A percentile compares a stretch with the other conserved stretches of the same genome.
Evolutionary conservation across 306 rosid species (phyloP).

Genomic region (Prunus persica): DNA sequence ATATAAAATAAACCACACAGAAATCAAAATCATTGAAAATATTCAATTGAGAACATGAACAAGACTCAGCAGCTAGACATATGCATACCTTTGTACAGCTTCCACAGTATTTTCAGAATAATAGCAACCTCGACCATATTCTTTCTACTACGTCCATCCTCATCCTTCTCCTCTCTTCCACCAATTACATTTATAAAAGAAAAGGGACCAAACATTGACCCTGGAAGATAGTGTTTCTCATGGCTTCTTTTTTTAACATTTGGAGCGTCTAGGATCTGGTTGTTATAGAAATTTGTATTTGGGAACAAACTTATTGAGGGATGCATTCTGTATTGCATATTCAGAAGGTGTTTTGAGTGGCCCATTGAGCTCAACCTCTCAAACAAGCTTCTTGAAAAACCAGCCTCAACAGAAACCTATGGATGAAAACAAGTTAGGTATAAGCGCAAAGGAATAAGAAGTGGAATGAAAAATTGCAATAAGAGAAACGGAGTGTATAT

Average conservation of each 20-base stretch:
- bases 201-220: conserved; percentile 68
- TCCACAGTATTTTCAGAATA: conserved; percentile 43
- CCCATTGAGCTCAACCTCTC: conserved; percentile 51
- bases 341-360: conserved; percentile 54
- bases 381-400: conserved; percentile 75
- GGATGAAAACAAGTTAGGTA: conserved; percentile 1
- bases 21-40: background rate
- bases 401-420: conserved; percentile 51
- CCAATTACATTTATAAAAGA: conserved; percentile 64
- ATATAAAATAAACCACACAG: background rate
- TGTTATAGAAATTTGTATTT: conserved; percentile 49
- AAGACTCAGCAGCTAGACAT: conserved; percentile 3
- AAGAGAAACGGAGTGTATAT: background rate
- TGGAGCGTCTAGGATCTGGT: conserved; percentile 53
- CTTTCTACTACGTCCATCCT: conserved; percentile 57
- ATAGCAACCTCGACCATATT: conserved; percentile 72
- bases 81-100: conserved; percentile 57
- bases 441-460: background rate
- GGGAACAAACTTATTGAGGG: conserved; percentile 76
- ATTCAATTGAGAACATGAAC: background rate
- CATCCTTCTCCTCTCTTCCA: conserved; percentile 72
- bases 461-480: background rate
- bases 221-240: conserved; percentile 47
- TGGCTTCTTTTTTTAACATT: conserved; percentile 45
- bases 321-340: conserved; percentile 79